phyloP scores from a whole-genome alignment of 2,329 filamentous ascomycete species.

The Cladosporium sp. region DNA sequence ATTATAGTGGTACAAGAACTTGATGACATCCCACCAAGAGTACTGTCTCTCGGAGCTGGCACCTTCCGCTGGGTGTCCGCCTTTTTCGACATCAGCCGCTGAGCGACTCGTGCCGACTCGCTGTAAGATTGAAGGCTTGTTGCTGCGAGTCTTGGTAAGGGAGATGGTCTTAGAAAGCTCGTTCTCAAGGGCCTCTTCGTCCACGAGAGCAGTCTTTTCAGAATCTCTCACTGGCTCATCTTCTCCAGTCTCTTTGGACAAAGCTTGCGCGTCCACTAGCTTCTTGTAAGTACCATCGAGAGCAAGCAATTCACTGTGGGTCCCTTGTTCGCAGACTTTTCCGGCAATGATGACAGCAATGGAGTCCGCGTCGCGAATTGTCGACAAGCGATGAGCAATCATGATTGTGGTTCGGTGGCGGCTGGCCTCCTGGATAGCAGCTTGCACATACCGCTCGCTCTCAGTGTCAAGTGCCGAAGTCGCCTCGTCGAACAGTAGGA shows the following conservation, averaged over 20 bases:
- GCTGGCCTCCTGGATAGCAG: constrained; percentile 58
- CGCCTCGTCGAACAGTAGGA: constrained; percentile 75
- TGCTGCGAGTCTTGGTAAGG: not conserved
- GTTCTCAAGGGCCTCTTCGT: constrained; percentile 33
- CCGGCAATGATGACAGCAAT: constrained; percentile 77
- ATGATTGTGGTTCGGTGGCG: constrained; percentile 70
- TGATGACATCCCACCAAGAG: constrained; percentile 41
- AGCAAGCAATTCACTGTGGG: constrained; percentile 67
- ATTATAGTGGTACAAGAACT: constrained; percentile 75
- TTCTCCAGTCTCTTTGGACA: constrained; percentile 21
- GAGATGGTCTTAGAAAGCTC: constrained; percentile 24
- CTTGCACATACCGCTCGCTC: constrained; percentile 49
- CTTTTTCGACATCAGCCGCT: not conserved
- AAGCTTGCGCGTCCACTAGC: constrained; percentile 38
- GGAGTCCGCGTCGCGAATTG: constrained; percentile 73
- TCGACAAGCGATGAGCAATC: constrained; percentile 74
- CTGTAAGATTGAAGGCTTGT: not conserved
- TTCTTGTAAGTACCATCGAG: constrained; percentile 45
- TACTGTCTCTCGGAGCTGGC: constrained; percentile 33
- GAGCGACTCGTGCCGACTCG: constrained; percentile 1
- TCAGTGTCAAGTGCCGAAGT: constrained; percentile 67
- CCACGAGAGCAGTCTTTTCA: constrained; percentile 29
- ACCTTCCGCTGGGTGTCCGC: not conserved
- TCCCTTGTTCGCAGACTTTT: constrained; percentile 70
- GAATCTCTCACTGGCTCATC: constrained; percentile 21